Percentiles rank a stretch among this genome's conserved stretches.
phyloP scores from a whole-genome alignment of 2,329 filamentous ascomycete species.

The Fusarium metavorans region DNA sequence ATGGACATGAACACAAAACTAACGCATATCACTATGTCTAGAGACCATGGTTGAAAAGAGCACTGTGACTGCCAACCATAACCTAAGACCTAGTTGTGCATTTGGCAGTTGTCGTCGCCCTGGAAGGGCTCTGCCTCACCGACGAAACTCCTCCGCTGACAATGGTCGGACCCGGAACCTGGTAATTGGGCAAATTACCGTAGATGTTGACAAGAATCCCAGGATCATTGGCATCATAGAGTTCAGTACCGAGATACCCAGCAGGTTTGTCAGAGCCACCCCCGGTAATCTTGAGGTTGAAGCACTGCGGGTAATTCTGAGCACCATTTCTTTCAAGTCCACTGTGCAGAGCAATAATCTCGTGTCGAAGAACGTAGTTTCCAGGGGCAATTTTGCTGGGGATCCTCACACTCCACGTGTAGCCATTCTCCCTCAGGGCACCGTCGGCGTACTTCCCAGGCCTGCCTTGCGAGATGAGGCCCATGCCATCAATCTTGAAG shows the following conservation, averaged over 20 bases:
- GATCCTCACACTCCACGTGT: slow-evolving; percentile 63
- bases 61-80: neutral
- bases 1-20: neutral
- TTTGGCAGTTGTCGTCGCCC: slow-evolving; percentile 40
- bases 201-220: slow-evolving; percentile 54
- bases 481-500: slow-evolving; percentile 60
- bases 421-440: slow-evolving; percentile 62
- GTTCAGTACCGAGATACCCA: slow-evolving; percentile 50
- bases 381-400: slow-evolving; percentile 60
- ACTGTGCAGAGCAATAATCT: slow-evolving; percentile 66
- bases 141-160: slow-evolving; percentile 43
- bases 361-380: slow-evolving; percentile 67
- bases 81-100: slow-evolving; percentile 36
- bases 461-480: slow-evolving; percentile 51
- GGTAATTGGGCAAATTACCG: slow-evolving; percentile 42
- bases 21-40: neutral
- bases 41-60: neutral
- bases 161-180: slow-evolving; percentile 49
- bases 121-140: slow-evolving; percentile 41
- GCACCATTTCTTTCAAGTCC: slow-evolving; percentile 56
- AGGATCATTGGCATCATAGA: slow-evolving; percentile 52
- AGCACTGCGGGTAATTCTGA: slow-evolving; percentile 66
- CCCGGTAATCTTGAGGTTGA: slow-evolving; percentile 62
- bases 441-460: slow-evolving; percentile 56
- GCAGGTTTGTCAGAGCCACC: slow-evolving; percentile 50